Base-by-base conservation (phyloP, 2,329 filamentous ascomycete species). In the Pestalotiopsis sp. region DNA sequence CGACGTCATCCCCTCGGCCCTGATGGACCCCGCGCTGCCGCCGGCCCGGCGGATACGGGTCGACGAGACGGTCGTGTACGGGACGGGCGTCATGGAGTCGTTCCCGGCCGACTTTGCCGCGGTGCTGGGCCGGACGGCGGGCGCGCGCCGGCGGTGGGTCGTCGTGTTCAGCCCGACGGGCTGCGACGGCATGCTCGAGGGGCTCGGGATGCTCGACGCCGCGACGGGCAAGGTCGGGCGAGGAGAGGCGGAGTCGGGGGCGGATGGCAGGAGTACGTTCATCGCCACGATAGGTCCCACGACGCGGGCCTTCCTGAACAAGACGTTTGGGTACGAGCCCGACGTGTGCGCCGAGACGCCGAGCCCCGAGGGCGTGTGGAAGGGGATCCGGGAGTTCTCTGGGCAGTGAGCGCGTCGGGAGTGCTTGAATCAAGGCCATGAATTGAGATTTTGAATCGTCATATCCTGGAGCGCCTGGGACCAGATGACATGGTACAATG, bases 211-310 rank as follows among this genome's bases (percentile, higher is more conserved):
- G 72, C 75, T 90, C 20, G 85, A 89, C 68, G 75, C 79, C 4
- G 76, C 77, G 20, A 86, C 82, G 0, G 81, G 82, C 23, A 84
- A 78, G 73, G 80, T 77, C 23, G 39, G 49, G 20, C 17, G 3
- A n/a, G 45, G 45, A 3, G 9, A n/a, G 17, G n/a, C 4, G 14
- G 64, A 56, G 41, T 73, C 72, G 38, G 75, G 66, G 12, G 67
- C 72, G 4, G 74, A 65, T 13, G 71, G 69, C 3, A 70, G 76
- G 39, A 76, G 78, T 36, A 81, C 81, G 11, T 90, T 88, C 71
- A 84, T 98, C 70, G 93, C 92, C 14, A 97, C 95, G 0, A 99
- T 99, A 79, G 96, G 96, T 0, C 95, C 96, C 13, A 99, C 96
- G 20, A 99, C 96, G 12, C 87, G 91, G 71, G 90, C 94, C 73